These are phyloP conservation scores for Tylopilus balloui DNA, from an alignment of 768 basidiomycete genomes.

Conservation along the genomic window DNA sequence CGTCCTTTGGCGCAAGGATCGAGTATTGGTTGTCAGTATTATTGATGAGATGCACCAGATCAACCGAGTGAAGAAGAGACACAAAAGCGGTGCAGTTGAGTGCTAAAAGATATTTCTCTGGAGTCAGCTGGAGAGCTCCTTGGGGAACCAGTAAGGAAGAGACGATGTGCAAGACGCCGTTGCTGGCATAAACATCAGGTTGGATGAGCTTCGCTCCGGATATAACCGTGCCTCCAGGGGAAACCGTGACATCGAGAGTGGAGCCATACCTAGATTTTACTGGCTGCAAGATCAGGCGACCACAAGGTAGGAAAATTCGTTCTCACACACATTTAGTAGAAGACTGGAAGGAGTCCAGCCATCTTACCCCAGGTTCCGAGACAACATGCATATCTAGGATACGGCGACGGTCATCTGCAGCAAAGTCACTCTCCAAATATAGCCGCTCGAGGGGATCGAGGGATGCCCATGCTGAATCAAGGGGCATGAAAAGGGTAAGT, in stretches of 20 bases:
- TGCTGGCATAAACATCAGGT: constrained; percentile 89
- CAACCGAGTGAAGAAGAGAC: constrained; percentile 77
- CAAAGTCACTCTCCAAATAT: constrained; percentile 87
- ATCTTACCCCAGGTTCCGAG: constrained; percentile 51
- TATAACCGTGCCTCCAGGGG: constrained; percentile 50
- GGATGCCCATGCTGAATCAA: constrained; percentile 77
- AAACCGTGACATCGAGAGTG: constrained; percentile 54
- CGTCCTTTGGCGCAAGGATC: constrained; percentile 88
- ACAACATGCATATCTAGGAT: constrained; percentile 81
- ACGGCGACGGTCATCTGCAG: constrained; percentile 69
- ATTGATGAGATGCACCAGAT: constrained; percentile 67
- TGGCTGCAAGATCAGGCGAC: constrained; percentile 30
- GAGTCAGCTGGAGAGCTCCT: constrained; percentile 73
- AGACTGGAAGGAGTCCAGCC: constrained; percentile 58
- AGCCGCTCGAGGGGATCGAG: constrained; percentile 74
- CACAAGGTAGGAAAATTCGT: not conserved
- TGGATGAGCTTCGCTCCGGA: constrained; percentile 58
- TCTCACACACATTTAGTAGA: constrained; percentile 49
- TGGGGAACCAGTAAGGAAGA: constrained; percentile 77
- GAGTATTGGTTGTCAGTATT: constrained; percentile 69
- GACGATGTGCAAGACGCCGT: constrained; percentile 91
- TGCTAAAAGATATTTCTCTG: constrained; percentile 92
- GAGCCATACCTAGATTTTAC: constrained; percentile 70
- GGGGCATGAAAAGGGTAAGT: constrained; percentile 86
- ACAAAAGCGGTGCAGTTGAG: constrained; percentile 92